Evolutionary conservation across 768 basidiomycete genomes (phyloP).

Genomic region (Tricholoma bakamatsutake): DNA sequence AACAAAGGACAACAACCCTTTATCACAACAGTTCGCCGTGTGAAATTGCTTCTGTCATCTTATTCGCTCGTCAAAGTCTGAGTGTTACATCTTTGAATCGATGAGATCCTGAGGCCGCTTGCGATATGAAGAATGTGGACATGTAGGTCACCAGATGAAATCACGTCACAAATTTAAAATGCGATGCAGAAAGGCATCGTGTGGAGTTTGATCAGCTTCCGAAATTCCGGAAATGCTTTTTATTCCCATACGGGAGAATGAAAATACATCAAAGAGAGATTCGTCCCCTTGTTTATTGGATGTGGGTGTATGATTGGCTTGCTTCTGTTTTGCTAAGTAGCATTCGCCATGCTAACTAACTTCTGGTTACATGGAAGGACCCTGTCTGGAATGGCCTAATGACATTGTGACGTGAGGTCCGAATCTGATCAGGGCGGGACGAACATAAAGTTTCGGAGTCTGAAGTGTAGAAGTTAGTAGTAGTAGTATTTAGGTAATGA

Average conservation of each 20-base stretch:
- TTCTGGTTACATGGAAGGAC: not conserved
- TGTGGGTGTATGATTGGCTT: not conserved
- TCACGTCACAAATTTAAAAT: not conserved
- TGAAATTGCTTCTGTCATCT: not conserved
- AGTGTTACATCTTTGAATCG: not conserved
- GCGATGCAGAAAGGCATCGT: not conserved
- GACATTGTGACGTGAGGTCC: not conserved
- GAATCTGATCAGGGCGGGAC: constrained; percentile 1
- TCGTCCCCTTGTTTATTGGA: not conserved
- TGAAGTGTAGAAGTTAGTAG: constrained; percentile 7
- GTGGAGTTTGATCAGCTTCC: not conserved
- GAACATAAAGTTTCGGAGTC: constrained; percentile 25
- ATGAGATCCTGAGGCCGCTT: not conserved
- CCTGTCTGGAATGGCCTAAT: not conserved
- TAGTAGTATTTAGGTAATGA: no score
- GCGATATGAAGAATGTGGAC: not conserved
- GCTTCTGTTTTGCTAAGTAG: not conserved
- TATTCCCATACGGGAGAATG: not conserved
- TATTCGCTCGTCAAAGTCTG: not conserved
- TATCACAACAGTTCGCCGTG: not conserved
- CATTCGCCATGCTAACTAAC: not conserved
- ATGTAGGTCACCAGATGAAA: not conserved
- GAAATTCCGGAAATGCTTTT: not conserved
- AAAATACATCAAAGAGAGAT: not conserved
- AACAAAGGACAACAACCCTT: not conserved